Conservation (phyloP, 192 early-diverging fungal species). For the Linnemannia zychae region DNA sequence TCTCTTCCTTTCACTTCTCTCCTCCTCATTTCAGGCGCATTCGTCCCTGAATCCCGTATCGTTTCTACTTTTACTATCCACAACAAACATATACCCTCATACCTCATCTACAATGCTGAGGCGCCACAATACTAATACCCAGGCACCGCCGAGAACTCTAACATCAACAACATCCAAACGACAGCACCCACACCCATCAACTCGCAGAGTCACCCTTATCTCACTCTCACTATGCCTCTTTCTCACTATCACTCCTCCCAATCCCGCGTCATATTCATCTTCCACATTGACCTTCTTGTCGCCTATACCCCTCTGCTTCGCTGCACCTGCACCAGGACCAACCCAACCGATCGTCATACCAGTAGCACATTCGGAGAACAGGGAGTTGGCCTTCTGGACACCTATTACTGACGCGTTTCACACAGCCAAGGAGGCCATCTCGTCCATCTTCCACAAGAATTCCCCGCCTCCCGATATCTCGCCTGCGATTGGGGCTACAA, state of each 20-base stretch:
- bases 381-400: conserved; percentile 25
- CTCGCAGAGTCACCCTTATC: background rate
- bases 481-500: background rate
- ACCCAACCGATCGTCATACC: background rate
- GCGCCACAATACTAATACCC: background rate
- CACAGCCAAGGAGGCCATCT: background rate
- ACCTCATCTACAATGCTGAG: background rate
- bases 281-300: background rate
- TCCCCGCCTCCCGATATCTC: background rate
- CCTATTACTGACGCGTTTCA: conserved; percentile 24
- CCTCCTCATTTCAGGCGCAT: background rate
- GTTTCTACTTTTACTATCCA: background rate
- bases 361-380: background rate
- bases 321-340: conserved; percentile 28
- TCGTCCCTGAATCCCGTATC: background rate
- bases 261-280: background rate
- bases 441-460: conserved; percentile 8
- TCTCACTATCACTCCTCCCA: conserved; percentile 16
- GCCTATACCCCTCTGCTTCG: conserved; percentile 10
- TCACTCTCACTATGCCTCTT: conserved; percentile 7
- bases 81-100: background rate
- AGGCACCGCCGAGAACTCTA: background rate
- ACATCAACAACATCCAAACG: background rate
- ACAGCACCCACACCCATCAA: background rate
- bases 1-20: no score